These are phyloP conservation scores for Heliamphora ciliata DNA, from an alignment of 179 eudicot species.

Conservation along the genomic window DNA sequence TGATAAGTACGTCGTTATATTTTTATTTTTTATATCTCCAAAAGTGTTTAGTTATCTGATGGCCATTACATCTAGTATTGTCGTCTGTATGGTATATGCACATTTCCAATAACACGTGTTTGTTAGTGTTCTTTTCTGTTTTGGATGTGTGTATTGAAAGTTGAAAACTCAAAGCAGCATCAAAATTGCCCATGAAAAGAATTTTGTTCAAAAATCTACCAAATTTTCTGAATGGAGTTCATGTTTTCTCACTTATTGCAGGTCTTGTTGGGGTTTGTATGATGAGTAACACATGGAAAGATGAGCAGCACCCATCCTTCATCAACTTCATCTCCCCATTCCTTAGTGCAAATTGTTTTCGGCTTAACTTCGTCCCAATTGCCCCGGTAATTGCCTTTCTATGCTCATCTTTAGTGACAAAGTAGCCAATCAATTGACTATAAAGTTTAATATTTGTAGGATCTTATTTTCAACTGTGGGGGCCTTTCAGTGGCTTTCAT, in stretches of 20 bases:
- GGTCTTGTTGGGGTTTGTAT: conserved; percentile 67
- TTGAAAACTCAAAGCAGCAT: not conserved
- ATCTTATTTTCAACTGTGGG: conserved; percentile 84
- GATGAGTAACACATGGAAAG: conserved; percentile 80
- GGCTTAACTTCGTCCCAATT: conserved; percentile 61
- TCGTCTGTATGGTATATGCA: not conserved
- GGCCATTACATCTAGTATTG: not conserved
- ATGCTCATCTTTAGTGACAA: not conserved
- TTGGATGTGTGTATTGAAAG: not conserved
- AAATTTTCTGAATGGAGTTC: not conserved
- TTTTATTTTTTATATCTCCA: too few species aligned
- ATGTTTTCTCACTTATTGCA: conserved; percentile 16
- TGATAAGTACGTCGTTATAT: too few species aligned
- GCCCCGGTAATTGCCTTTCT: conserved; percentile 48
- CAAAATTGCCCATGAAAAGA: not conserved
- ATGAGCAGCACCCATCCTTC: conserved; percentile 71
- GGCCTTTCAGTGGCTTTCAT: conserved; percentile 83
- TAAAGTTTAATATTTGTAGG: conserved; percentile 34
- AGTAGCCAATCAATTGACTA: not conserved
- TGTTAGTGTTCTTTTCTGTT: not conserved
- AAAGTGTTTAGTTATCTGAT: not conserved
- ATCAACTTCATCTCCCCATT: conserved; percentile 65
- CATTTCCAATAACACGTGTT: not conserved
- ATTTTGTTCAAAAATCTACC: not conserved
- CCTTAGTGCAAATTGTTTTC: conserved; percentile 59